phyloP scores from a whole-genome alignment of 805 yeast genomes.

The Kodamaea kakaduensis region DNA sequence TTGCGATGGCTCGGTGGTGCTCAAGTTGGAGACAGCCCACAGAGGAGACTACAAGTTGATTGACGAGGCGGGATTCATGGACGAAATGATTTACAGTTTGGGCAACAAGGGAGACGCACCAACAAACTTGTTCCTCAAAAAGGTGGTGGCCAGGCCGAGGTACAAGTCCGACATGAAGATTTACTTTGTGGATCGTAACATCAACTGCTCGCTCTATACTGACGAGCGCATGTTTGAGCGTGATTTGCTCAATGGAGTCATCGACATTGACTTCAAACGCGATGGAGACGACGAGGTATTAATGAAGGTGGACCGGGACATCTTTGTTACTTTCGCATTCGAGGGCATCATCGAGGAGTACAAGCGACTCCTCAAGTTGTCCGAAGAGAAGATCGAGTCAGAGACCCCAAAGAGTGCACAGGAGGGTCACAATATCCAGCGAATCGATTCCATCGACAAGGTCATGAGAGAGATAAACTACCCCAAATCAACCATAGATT shows the following conservation, averaged over 20 bases:
- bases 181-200: slow-evolving; percentile 46
- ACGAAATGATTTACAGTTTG: slow-evolving; percentile 35
- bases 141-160: slow-evolving; percentile 57
- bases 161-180: slow-evolving; percentile 62
- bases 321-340: slow-evolving; percentile 14
- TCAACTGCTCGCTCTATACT: slow-evolving; percentile 39
- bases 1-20: slow-evolving; percentile 46
- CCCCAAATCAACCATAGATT: too few relatives aligned
- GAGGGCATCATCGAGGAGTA: slow-evolving; percentile 6
- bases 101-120: slow-evolving; percentile 43
- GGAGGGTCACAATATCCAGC: too few relatives aligned
- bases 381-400: too few relatives aligned
- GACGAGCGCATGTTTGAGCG: slow-evolving; percentile 49
- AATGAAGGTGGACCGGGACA: slow-evolving; percentile 12
- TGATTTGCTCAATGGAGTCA: slow-evolving; percentile 48
- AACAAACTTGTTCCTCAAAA: slow-evolving; percentile 49
- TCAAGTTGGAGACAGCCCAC: slow-evolving; percentile 52
- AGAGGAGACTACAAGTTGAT: slow-evolving; percentile 49
- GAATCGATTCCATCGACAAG: too few relatives aligned
- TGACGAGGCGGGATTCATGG: slow-evolving; percentile 44
- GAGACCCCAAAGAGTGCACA: too few relatives aligned
- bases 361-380: background rate
- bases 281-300: slow-evolving; percentile 1
- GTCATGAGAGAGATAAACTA: too few relatives aligned
- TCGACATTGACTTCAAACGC: slow-evolving; percentile 27